These are phyloP conservation scores for Vaccinium macrocarpon DNA, from an alignment of 148 eudicot species.

Conservation along the genomic window DNA sequence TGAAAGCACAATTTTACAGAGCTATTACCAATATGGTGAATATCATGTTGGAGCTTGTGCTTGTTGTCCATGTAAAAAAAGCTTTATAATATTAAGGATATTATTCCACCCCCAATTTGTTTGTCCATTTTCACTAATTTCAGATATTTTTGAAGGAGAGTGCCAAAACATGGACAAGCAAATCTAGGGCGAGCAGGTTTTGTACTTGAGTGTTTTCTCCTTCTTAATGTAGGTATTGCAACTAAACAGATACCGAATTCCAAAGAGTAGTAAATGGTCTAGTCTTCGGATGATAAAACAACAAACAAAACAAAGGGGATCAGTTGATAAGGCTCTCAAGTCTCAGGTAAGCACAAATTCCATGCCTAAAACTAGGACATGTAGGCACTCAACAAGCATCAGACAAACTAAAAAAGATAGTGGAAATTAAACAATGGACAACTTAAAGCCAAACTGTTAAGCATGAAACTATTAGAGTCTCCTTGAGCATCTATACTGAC, in stretches of 20 bases:
- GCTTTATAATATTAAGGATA: not conserved
- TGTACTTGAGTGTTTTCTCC: not conserved
- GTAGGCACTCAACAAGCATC: not conserved
- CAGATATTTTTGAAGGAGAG: not conserved
- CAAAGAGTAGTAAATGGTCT: not conserved
- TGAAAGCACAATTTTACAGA: too few relatives aligned
- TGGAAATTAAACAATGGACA: not conserved
- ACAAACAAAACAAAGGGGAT: not conserved
- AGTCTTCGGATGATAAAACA: not conserved
- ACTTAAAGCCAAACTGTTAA: not conserved
- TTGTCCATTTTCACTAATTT: not conserved
- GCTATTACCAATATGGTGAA: too few relatives aligned
- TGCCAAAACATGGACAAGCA: not conserved
- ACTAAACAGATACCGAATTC: not conserved
- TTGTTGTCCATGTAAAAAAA: too few relatives aligned
- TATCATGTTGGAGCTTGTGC: not conserved
- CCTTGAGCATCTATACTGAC: conserved; percentile 20
- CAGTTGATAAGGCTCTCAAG: not conserved
- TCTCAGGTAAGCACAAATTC: not conserved
- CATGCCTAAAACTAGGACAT: not conserved
- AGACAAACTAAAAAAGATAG: not conserved
- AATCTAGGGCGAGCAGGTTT: not conserved
- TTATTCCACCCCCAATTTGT: not conserved
- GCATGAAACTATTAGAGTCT: not conserved
- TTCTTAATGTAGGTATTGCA: not conserved